Conservation (phyloP, 768 basidiomycete genomes). For the Candolleomyces eurysporus region DNA sequence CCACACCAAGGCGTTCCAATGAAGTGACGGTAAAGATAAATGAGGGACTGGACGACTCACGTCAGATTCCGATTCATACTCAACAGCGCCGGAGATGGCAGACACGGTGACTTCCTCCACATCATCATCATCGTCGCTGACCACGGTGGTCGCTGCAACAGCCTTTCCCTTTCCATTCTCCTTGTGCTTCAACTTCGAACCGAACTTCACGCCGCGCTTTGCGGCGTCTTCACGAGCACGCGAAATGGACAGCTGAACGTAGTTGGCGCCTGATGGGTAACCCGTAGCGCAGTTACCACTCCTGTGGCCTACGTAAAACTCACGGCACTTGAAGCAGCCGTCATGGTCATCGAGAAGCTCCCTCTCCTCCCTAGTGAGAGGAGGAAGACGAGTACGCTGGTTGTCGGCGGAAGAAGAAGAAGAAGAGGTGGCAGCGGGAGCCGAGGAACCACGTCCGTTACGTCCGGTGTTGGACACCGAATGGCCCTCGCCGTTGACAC, state of each 20-base stretch:
- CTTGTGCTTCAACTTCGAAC: conserved; percentile 30
- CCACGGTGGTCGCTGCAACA: background rate
- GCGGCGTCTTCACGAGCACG: background rate
- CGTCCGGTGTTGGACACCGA: background rate
- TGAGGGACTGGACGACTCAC: no score
- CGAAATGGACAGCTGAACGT: conserved; percentile 6
- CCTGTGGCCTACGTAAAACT: conserved; percentile 12
- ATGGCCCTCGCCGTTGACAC: no score
- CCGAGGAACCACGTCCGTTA: no score
- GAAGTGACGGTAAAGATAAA: no score
- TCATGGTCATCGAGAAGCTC: conserved; percentile 12
- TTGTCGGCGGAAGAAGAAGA: no score
- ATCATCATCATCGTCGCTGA: no score
- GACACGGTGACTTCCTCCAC: no score
- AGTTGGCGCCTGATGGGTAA: conserved; percentile 7
- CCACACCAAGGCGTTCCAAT: no score
- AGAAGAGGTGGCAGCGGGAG: background rate
- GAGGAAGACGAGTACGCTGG: conserved; percentile 2
- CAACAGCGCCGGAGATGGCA: no score
- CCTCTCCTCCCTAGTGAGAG: conserved; percentile 8
- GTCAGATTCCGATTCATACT: no score
- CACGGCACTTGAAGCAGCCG: conserved; percentile 16
- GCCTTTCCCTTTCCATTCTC: conserved; percentile 20
- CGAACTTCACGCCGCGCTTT: conserved; percentile 21
- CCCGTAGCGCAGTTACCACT: background rate